Evolutionary conservation across 176 grass and related monocot species (phyloP).

Genomic region (Oryza officinalis): DNA sequence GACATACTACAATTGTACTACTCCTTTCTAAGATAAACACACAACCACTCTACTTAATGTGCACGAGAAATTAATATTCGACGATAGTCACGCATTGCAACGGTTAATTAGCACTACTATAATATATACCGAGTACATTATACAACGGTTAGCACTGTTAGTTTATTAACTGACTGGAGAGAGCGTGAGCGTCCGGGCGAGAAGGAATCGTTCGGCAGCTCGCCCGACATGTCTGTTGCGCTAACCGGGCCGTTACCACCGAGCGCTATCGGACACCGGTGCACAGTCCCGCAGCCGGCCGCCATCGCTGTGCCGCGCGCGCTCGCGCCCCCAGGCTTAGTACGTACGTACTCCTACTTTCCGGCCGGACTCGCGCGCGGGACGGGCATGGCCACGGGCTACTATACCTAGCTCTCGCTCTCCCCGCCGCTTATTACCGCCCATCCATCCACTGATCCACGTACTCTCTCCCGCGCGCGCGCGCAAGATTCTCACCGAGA

Average conservation of each 20-base stretch:
- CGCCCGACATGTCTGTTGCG: conserved; percentile 13
- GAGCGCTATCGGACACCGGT: conserved; percentile 19
- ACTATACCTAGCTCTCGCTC: neutral
- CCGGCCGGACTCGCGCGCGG: neutral
- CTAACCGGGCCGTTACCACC: conserved; percentile 30
- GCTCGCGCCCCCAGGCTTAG: neutral
- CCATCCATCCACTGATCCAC: too few relatives aligned
- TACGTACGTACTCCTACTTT: neutral
- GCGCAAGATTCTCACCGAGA: too few relatives aligned
- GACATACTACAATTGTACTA: too few relatives aligned
- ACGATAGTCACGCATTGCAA: neutral
- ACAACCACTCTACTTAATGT: too few relatives aligned
- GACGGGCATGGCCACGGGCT: neutral
- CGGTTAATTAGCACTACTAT: neutral
- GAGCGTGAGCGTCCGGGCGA: neutral
- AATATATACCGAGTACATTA: neutral
- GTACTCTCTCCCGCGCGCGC: too few relatives aligned
- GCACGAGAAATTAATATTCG: neutral
- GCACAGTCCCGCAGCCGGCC: neutral
- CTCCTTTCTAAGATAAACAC: too few relatives aligned
- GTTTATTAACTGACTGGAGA: neutral
- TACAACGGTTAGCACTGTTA: neutral
- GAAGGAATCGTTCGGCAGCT: conserved; percentile 18
- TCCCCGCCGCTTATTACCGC: neutral
- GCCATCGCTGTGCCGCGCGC: conserved; percentile 9